Evolutionary conservation across 164 flowering plant species (phyloP), one percentile per base, ranked within the genome.

Genomic region (Vitis labrusca): DNA sequence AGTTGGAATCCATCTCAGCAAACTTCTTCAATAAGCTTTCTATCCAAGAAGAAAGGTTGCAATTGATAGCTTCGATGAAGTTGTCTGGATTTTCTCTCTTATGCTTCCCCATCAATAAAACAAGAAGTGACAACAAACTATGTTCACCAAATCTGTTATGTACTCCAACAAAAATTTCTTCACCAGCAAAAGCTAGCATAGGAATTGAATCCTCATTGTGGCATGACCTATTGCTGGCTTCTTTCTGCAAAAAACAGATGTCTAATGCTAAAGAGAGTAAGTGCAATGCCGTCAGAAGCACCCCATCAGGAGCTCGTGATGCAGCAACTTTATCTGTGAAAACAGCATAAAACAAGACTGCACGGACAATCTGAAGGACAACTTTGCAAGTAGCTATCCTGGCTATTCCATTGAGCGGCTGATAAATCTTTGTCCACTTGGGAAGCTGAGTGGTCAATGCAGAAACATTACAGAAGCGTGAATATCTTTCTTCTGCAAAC

Each of bases 241-340:
- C 77, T 70, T 63, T 86, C 66, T 83, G 85, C 73, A 76, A 64
- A 61, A 23, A 56, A 72, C 93, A 89, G 58, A 93, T 84, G 68
- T 93, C 97, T 64, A 96, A 75, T 49, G 89, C 86, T 55, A 96
- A 79, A 2, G 98, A 84, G 49, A 96, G 90, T 32, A 96, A 83
- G 78, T 96, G 99, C 84, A 96, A 73, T 57, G 97, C 92, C 59
- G 86, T 71, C 54, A 96, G 61, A 61, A 93, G 88, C 68, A 91
- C 94, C 61, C 78, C 85, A 78, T 92, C 95, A n/a, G 99, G 97
- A 64, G 99, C 91, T 52, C 97, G 98, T 27, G 99, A 83, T 62
- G 74, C 70, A 55, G 82, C 71, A 9, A 66, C 64, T 58, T 82
- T 81, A 69, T 83, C 85, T n/a, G 86, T 53, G 66, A 79, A 80